Percentiles rank a stretch among this genome's conserved stretches.
These are phyloP conservation scores for Exophiala spinifera DNA, from an alignment of 2,329 filamentous ascomycete genomes.

Conservation along the genomic window DNA sequence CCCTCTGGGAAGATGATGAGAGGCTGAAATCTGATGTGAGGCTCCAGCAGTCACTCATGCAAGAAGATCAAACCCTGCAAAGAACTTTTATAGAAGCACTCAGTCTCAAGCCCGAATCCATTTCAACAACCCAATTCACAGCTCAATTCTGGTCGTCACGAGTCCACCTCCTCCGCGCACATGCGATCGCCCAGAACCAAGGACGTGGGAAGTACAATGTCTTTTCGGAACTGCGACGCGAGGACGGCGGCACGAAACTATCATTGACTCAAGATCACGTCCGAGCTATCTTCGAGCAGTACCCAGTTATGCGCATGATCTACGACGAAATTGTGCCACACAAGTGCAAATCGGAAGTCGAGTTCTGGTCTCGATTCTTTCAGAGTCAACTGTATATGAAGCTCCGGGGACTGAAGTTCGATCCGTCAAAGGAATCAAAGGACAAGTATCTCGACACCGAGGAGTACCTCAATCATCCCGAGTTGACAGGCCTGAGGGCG, in stretches of 20 bases:
- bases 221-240: conserved; percentile 80
- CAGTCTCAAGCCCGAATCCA: conserved; percentile 76
- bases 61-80: conserved; percentile 69
- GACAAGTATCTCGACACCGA: conserved; percentile 51
- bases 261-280: conserved; percentile 90
- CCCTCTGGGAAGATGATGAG: conserved; percentile 76
- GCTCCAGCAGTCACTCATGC: conserved; percentile 84
- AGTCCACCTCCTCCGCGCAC: conserved; percentile 77
- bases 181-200: conserved; percentile 85
- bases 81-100: conserved; percentile 85
- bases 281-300: conserved; percentile 86
- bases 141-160: conserved; percentile 93
- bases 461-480: conserved; percentile 74
- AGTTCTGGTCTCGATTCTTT: conserved; percentile 95
- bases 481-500: conserved; percentile 48
- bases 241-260: conserved; percentile 70
- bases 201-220: conserved; percentile 91
- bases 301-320: conserved; percentile 82
- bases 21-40: conserved; percentile 73
- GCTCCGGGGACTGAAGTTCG: conserved; percentile 81
- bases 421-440: conserved; percentile 65
- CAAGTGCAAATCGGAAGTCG: conserved; percentile 55
- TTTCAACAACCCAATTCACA: conserved; percentile 78
- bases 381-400: conserved; percentile 86
- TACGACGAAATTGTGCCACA: conserved; percentile 92